These are phyloP conservation scores for Thecaphora thlaspeos DNA, from an alignment of 1,284 basidiomycete genomes.

Conservation along the genomic window DNA sequence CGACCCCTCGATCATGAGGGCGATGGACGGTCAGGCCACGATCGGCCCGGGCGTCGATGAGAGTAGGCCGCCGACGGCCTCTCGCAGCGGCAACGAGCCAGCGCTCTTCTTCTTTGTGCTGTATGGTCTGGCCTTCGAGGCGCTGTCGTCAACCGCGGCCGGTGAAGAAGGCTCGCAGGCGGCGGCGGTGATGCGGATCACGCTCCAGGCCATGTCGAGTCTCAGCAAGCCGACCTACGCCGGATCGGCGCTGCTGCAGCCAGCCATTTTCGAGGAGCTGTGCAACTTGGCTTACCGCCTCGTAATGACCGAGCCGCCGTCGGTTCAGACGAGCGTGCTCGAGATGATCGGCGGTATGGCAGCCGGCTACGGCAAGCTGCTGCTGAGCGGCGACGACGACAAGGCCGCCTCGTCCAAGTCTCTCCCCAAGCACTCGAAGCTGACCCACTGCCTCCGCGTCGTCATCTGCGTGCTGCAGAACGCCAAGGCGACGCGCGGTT, in stretches of 20 bases:
- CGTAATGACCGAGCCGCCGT: slow-evolving; percentile 78
- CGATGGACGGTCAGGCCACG: slow-evolving; percentile 74
- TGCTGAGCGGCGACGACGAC: slow-evolving; percentile 40
- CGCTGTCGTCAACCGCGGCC: slow-evolving; percentile 65
- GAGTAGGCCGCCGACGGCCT: slow-evolving; percentile 24
- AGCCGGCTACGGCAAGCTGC: slow-evolving; percentile 62
- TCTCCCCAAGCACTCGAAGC: slow-evolving; percentile 60
- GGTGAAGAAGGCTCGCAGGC: slow-evolving; percentile 59
- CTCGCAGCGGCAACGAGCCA: slow-evolving; percentile 63
- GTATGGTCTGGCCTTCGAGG: slow-evolving; percentile 90
- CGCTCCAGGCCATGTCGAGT: slow-evolving; percentile 75
- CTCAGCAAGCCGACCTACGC: slow-evolving; percentile 76
- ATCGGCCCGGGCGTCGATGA: slow-evolving; percentile 33
- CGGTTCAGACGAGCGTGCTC: slow-evolving; percentile 72
- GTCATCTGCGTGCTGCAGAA: slow-evolving; percentile 77
- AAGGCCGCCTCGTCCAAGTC: slow-evolving; percentile 49
- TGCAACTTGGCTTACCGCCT: slow-evolving; percentile 83
- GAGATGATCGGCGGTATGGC: slow-evolving; percentile 71
- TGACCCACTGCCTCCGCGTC: slow-evolving; percentile 75
- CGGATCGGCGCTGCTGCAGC: slow-evolving; percentile 72
- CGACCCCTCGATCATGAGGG: slow-evolving; percentile 71
- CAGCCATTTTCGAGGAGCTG: slow-evolving; percentile 85
- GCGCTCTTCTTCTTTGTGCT: slow-evolving; percentile 80
- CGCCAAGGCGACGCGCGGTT: slow-evolving; percentile 62
- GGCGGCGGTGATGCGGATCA: slow-evolving; percentile 60